Percentiles rank a stretch among this genome's conserved stretches.
Conservation (phyloP, 371 early-diverging fungal species). For the Basidiobolus meristosporus region DNA sequence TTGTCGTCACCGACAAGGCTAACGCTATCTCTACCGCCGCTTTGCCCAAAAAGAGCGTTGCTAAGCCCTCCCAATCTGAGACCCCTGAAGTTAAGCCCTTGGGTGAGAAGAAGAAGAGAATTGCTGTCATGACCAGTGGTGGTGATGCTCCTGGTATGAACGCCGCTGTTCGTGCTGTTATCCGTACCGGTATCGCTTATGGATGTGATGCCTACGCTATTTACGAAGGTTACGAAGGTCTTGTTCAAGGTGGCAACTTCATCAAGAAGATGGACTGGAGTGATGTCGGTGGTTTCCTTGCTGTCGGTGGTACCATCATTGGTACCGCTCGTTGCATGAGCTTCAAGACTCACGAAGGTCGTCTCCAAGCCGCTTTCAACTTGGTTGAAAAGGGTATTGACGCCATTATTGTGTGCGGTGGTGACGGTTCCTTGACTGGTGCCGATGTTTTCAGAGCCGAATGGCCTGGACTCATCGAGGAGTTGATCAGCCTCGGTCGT, state of each 20-base stretch:
- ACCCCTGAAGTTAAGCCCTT: slow-evolving; percentile 4
- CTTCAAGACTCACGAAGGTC: slow-evolving; percentile 78
- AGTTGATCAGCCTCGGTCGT: slow-evolving; percentile 34
- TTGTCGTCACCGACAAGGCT: slow-evolving; percentile 38
- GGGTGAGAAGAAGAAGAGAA: slow-evolving; percentile 14
- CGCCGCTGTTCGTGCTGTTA: slow-evolving; percentile 84
- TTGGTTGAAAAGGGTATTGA: slow-evolving; percentile 85
- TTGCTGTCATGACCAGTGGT: slow-evolving; percentile 93
- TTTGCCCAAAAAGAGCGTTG: slow-evolving; percentile 7
- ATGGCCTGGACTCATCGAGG: slow-evolving; percentile 69
- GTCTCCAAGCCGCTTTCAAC: slow-evolving; percentile 72
- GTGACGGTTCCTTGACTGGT: slow-evolving; percentile 97
- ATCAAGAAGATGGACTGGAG: slow-evolving; percentile 80
- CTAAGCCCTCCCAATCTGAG: slow-evolving; percentile 3
- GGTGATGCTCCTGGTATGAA: slow-evolving; percentile 99
- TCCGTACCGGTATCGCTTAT: slow-evolving; percentile 72
- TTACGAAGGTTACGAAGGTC: slow-evolving; percentile 95
- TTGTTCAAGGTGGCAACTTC: slow-evolving; percentile 82
- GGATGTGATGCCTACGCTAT: slow-evolving; percentile 81
- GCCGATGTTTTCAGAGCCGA: slow-evolving; percentile 86
- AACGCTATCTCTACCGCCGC: slow-evolving; percentile 20
- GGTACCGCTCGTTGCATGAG: slow-evolving; percentile 85
- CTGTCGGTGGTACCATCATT: slow-evolving; percentile 88
- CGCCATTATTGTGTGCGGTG: slow-evolving; percentile 92
- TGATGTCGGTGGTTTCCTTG: slow-evolving; percentile 72